phyloP scores from a whole-genome alignment of 495 filamentous ascomycete genomes.

The Filosporella fistucella region DNA sequence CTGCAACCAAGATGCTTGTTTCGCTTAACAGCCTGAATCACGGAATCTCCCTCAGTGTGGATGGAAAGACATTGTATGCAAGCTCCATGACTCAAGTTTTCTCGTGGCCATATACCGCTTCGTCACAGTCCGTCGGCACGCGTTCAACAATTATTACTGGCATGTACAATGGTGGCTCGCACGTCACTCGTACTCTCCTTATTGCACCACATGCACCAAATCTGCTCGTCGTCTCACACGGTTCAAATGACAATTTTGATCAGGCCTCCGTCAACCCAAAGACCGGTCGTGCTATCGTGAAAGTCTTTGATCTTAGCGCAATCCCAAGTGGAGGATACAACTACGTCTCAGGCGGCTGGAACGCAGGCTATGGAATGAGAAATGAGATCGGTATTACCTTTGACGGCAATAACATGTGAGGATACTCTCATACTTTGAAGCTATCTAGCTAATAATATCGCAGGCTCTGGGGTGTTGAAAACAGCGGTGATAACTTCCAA shows the following conservation, averaged over 20 bases:
- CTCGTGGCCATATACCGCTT: conserved; percentile 55
- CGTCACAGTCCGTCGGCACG: conserved; percentile 32
- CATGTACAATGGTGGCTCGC: conserved; percentile 51
- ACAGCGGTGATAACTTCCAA: conserved; percentile 56
- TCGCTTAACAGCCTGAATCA: conserved; percentile 49
- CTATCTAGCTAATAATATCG: conserved; percentile 34
- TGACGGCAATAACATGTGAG: conserved; percentile 29
- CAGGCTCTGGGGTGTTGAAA: conserved; percentile 65
- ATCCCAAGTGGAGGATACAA: conserved; percentile 27
- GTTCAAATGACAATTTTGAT: conserved; percentile 61
- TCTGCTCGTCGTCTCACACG: conserved; percentile 56
- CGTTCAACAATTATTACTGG: conserved; percentile 44
- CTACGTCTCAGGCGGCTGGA: conserved; percentile 43
- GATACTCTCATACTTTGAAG: background rate
- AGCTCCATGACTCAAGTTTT: conserved; percentile 51
- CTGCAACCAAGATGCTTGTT: conserved; percentile 23
- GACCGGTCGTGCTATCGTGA: conserved; percentile 58
- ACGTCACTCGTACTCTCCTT: conserved; percentile 59
- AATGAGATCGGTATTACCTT: conserved; percentile 63
- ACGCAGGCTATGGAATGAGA: conserved; percentile 66
- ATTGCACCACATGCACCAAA: conserved; percentile 37
- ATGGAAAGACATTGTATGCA: conserved; percentile 61
- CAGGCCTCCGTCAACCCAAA: conserved; percentile 32
- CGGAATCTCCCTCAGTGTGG: conserved; percentile 57
- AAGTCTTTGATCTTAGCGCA: conserved; percentile 54